A percentile compares a stretch with the other conserved stretches of the same genome.
Evolutionary conservation across 2,329 filamentous ascomycete species (phyloP).

Genomic region (Rhynchosporium agropyri): DNA sequence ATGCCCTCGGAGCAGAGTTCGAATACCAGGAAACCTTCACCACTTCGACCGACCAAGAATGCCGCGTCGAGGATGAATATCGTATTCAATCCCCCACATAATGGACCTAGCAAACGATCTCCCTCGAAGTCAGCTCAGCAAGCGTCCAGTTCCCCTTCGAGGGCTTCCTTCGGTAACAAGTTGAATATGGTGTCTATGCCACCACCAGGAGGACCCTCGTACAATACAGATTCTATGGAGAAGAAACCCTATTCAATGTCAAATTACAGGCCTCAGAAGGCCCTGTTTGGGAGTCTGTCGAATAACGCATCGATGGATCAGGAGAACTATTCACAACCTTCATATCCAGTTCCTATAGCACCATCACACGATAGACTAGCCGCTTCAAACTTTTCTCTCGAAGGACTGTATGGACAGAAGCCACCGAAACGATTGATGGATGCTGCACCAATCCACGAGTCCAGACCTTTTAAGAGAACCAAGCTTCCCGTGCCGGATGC

Average conservation of each 20-base stretch:
- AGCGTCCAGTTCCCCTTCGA: slow-evolving; percentile 60
- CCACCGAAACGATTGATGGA: slow-evolving; percentile 70
- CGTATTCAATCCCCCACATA: slow-evolving; percentile 63
- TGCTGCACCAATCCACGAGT: slow-evolving; percentile 71
- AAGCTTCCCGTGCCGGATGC: slow-evolving; percentile 54
- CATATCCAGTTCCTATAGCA: slow-evolving; percentile 50
- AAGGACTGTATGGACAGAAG: slow-evolving; percentile 55
- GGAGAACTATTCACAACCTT: slow-evolving; percentile 57
- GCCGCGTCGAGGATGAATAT: slow-evolving; percentile 58
- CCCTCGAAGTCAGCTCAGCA: slow-evolving; percentile 66
- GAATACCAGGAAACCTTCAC: slow-evolving; percentile 39
- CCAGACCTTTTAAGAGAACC: slow-evolving; percentile 66
- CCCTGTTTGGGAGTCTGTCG: slow-evolving; percentile 48
- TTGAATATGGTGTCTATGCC: slow-evolving; percentile 70
- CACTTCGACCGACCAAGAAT: slow-evolving; percentile 47
- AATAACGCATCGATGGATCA: slow-evolving; percentile 49
- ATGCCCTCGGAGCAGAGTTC: slow-evolving; percentile 39
- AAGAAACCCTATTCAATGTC: slow-evolving; percentile 66
- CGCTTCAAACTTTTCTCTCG: slow-evolving; percentile 52
- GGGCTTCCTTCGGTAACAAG: slow-evolving; percentile 63
- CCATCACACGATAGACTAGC: slow-evolving; percentile 37
- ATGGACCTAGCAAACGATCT: slow-evolving; percentile 59
- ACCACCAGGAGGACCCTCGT: slow-evolving; percentile 58
- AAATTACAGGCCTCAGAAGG: slow-evolving; percentile 61
- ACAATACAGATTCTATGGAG: slow-evolving; percentile 66